Percentiles rank a stretch among this genome's conserved stretches.
phyloP scores from a whole-genome alignment of 371 early-diverging fungal species.

The Blakeslea trispora region DNA sequence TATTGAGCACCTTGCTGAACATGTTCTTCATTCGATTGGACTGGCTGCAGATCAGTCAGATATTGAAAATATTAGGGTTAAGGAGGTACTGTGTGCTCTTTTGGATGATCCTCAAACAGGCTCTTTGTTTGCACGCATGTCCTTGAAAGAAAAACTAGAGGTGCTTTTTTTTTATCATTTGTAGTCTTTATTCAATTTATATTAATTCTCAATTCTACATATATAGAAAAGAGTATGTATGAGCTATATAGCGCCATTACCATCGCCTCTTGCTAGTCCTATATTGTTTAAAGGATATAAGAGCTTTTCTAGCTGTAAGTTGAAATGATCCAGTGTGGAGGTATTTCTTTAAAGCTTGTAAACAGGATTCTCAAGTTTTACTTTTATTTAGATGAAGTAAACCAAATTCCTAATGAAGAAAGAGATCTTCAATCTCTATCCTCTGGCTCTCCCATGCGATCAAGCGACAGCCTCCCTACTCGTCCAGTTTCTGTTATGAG shows the following conservation, averaged over 20 bases:
- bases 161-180: slow-evolving; percentile 13
- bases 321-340: too few species aligned
- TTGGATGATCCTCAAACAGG: slow-evolving; percentile 56
- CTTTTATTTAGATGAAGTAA: too few species aligned
- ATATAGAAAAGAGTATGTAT: slow-evolving; percentile 21
- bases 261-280: slow-evolving; percentile 20
- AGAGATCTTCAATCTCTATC: slow-evolving; percentile 6
- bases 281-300: slow-evolving; percentile 11
- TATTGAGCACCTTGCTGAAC: slow-evolving; percentile 63
- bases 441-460: slow-evolving; percentile 19
- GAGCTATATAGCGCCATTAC: slow-evolving; percentile 4
- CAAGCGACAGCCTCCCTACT: slow-evolving; percentile 20
- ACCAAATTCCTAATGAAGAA: too few species aligned
- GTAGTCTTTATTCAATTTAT: background rate
- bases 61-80: slow-evolving; percentile 55
- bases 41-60: slow-evolving; percentile 55
- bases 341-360: too few species aligned
- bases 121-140: slow-evolving; percentile 49
- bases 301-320: slow-evolving; percentile 21
- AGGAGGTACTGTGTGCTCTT: slow-evolving; percentile 54
- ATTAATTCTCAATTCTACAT: background rate
- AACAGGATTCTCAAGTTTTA: too few species aligned
- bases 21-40: slow-evolving; percentile 52
- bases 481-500: slow-evolving; percentile 22
- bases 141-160: slow-evolving; percentile 36